phyloP scores from a whole-genome alignment of 2,329 filamentous ascomycete species.

The Pochonia chlamydosporia region DNA sequence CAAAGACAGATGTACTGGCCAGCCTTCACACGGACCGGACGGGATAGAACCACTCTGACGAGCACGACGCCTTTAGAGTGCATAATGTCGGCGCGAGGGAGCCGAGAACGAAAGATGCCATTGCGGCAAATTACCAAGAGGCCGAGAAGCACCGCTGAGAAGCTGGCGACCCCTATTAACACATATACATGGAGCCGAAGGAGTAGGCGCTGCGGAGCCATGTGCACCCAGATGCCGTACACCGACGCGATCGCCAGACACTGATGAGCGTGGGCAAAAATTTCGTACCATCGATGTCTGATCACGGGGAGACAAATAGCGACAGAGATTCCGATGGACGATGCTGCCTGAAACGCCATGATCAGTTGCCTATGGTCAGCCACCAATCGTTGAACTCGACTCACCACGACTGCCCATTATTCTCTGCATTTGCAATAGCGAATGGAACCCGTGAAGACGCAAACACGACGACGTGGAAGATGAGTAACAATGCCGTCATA shows the following conservation, averaged over 20 bases:
- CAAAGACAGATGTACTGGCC: neutral
- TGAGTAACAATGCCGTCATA: neutral
- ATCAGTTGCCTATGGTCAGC: neutral
- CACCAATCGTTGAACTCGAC: neutral
- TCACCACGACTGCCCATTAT: conserved; percentile 1
- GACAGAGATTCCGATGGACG: neutral
- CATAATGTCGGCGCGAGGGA: neutral
- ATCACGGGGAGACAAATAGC: conserved; percentile 1
- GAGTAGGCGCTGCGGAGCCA: neutral
- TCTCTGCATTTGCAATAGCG: conserved; percentile 1
- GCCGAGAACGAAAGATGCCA: neutral
- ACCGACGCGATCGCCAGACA: neutral
- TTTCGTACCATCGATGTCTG: neutral
- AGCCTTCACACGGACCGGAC: neutral
- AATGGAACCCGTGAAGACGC: neutral
- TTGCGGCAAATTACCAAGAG: neutral
- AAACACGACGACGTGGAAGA: conserved; percentile 1
- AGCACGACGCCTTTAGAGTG: neutral
- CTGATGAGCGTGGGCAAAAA: neutral
- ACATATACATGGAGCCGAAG: neutral
- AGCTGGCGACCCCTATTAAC: neutral
- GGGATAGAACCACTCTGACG: neutral
- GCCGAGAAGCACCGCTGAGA: neutral
- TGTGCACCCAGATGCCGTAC: neutral
- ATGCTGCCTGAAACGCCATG: neutral